phyloP scores from a whole-genome alignment of 2,329 filamentous ascomycete genomes.

The Tolypocladium ovalisporum region DNA sequence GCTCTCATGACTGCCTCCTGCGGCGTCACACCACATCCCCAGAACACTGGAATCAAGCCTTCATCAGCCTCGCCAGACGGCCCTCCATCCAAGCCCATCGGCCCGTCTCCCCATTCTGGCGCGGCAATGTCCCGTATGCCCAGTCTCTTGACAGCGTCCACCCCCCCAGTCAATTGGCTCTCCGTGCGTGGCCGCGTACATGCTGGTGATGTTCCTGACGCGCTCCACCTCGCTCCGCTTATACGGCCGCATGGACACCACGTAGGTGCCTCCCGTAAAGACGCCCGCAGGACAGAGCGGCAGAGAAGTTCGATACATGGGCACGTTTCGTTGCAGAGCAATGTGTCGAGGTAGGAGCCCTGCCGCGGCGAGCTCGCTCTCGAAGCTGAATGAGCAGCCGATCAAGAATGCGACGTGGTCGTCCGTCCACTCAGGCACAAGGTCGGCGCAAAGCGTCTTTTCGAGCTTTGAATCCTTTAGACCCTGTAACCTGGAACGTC shows the following conservation, averaged over 20 bases:
- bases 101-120: slow-evolving; percentile 47
- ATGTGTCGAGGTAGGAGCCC: not conserved
- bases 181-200: not conserved
- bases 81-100: slow-evolving; percentile 27
- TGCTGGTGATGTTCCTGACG: not conserved
- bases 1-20: not conserved
- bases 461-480: not conserved
- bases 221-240: not conserved
- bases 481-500: not conserved
- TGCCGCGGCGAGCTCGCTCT: not conserved
- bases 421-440: not conserved
- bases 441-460: not conserved
- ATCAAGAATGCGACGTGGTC: not conserved
- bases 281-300: not conserved
- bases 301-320: not conserved
- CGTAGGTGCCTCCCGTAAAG: not conserved
- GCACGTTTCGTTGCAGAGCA: not conserved
- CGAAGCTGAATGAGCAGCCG: not conserved
- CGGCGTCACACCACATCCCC: not conserved
- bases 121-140: not conserved
- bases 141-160: not conserved
- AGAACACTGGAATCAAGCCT: slow-evolving; percentile 26
- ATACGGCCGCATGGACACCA: not conserved
- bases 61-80: slow-evolving; percentile 19
- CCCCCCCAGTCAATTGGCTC: not conserved